Conservation (phyloP, 2,329 filamentous ascomycete species). For the Aspergillus amoenus region DNA sequence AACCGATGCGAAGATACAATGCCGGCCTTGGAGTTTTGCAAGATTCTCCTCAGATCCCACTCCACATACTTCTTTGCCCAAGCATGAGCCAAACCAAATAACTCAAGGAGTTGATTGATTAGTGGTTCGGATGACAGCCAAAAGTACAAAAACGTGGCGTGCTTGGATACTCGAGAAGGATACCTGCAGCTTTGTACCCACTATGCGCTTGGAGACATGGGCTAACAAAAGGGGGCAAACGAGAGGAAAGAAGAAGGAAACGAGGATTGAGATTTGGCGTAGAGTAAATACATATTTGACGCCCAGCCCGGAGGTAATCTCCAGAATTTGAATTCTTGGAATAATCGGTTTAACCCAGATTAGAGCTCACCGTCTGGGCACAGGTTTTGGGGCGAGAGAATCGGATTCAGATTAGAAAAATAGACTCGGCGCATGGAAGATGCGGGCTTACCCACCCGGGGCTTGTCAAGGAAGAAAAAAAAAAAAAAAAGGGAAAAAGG, state of each 20-base stretch:
- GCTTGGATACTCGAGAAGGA: not conserved
- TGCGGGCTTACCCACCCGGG: constrained; percentile 17
- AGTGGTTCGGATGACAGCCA: constrained; percentile 3
- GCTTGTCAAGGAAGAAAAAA: constrained; percentile 1
- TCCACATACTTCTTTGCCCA: constrained; percentile 13
- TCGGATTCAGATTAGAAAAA: not conserved
- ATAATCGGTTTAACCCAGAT: not conserved
- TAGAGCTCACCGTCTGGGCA: not conserved
- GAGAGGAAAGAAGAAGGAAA: constrained; percentile 1
- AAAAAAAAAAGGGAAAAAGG: not conserved
- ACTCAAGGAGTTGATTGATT: not conserved
- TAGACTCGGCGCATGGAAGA: constrained; percentile 19
- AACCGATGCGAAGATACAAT: constrained; percentile 1
- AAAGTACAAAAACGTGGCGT: constrained; percentile 16
- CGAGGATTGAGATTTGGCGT: constrained; percentile 7
- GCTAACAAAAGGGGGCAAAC: not conserved
- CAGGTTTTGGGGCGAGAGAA: constrained; percentile 4
- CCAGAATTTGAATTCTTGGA: constrained; percentile 5
- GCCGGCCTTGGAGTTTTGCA: constrained; percentile 2
- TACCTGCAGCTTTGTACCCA: constrained; percentile 5
- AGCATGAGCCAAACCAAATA: constrained; percentile 1
- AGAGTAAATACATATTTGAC: constrained; percentile 6
- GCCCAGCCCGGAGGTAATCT: constrained; percentile 4
- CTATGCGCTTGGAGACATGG: constrained; percentile 14
- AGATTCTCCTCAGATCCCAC: not conserved